These are phyloP conservation scores for Phytopythium vexans DNA, from an alignment of 352 stramenopile species.

Conservation along the genomic window DNA sequence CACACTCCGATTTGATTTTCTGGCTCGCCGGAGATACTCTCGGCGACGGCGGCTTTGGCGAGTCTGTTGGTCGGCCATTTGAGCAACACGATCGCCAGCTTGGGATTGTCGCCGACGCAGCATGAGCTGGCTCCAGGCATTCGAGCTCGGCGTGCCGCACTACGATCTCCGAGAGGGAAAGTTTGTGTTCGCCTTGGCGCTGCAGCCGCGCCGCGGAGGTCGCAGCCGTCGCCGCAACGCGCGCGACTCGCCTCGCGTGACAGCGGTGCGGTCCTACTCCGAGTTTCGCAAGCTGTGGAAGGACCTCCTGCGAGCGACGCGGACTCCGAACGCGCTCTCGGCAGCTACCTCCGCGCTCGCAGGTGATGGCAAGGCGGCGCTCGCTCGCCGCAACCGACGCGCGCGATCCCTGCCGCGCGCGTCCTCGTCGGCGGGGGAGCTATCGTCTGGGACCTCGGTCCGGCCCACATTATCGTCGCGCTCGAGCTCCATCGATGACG, in stretches of 20 bases:
- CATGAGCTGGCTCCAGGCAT: constrained; percentile 61
- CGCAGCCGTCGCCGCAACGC: constrained; percentile 9
- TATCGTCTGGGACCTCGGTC: too few species aligned
- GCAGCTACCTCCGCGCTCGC: constrained; percentile 10
- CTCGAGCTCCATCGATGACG: not conserved
- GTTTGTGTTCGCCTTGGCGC: constrained; percentile 43
- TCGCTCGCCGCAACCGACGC: constrained; percentile 10
- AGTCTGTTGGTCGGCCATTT: constrained; percentile 4
- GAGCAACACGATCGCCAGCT: constrained; percentile 7
- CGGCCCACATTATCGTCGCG: too few species aligned
- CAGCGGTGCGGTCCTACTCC: constrained; percentile 46
- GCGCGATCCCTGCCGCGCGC: constrained; percentile 1
- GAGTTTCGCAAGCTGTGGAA: constrained; percentile 61
- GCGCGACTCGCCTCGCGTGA: constrained; percentile 10
- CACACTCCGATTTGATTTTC: too few species aligned
- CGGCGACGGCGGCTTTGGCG: not conserved
- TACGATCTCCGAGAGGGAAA: constrained; percentile 40
- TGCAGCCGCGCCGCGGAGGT: constrained; percentile 24
- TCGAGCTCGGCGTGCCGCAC: constrained; percentile 41
- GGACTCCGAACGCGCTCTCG: constrained; percentile 15
- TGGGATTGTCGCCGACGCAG: not conserved
- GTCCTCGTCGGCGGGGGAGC: constrained; percentile 4
- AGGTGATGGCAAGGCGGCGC: constrained; percentile 5
- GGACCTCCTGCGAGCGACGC: constrained; percentile 40
- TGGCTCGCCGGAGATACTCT: not conserved